Evolutionary conservation across 805 yeast genomes (phyloP), one percentile per base, ranked within the genome.

Genomic region (Candida easanensis): DNA sequence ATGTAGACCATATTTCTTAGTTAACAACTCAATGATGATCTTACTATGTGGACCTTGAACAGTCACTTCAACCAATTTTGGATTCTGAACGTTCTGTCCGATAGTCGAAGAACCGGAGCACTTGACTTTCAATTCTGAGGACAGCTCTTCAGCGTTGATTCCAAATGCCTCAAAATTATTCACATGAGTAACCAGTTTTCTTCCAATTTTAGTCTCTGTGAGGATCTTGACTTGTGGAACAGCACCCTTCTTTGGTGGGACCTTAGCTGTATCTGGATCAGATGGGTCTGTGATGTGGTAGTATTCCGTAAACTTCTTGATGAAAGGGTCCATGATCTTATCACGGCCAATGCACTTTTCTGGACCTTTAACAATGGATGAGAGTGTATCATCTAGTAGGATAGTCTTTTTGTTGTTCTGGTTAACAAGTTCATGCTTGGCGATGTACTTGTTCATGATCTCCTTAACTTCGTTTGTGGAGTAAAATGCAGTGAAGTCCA

Each of bases 11-110:
- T 70, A 68, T 45, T 79, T 68, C 4, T 66, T 67, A 34, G 66
- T 72, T 44, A 90, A 64, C 35, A 82, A 60, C 2, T 80, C 82
- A n/a, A 72, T 66, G 10, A 84, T 77, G 0, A 73, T 61, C 36
- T 77, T 74, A 19, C 80, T 80, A 60, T 91, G 98, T 2, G 91
- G 85, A 0, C 99, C 99, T 66, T 93, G 98, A 2, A 93, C 95
- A 36, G 80, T 74, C 4, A 93, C 88, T 54, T 87, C 95, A 32
- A 71, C 62, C 0, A 74, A 56, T 30, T 72, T 74, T 4, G 82
- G 82, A 39, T 77, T 74, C 31, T 75, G 76, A 14, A 69, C 68
- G 33, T 79, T 76, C 22, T 77, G 79, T 0, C 82, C 83, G 10
- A 86, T 73, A 0, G 96, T 81, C 0, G 93, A 75, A 0, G 97